Conservation (phyloP, 2,329 filamentous ascomycete genomes). For the Cryphonectria carpinicola region DNA sequence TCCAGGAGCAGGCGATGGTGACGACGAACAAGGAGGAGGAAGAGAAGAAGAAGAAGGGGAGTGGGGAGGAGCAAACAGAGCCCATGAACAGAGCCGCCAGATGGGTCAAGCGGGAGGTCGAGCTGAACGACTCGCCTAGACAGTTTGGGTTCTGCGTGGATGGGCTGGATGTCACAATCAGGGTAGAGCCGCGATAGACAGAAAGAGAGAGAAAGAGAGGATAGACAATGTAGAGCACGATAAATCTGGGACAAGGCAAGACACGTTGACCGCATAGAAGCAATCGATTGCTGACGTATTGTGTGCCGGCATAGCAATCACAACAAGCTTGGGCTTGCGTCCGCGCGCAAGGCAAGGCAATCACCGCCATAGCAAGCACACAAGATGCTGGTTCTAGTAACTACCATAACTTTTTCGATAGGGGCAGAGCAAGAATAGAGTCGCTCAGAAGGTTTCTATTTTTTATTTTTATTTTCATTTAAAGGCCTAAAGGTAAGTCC, state of each 20-base stretch:
- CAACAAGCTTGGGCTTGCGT: background rate
- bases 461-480: background rate
- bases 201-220: background rate
- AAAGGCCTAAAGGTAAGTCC: background rate
- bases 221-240: background rate
- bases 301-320: background rate
- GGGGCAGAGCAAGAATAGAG: background rate
- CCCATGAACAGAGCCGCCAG: constrained; percentile 49
- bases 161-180: constrained; percentile 68
- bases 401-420: background rate
- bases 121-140: constrained; percentile 78
- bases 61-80: constrained; percentile 26
- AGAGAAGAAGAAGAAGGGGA: background rate
- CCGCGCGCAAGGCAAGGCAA: background rate
- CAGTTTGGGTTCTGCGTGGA: constrained; percentile 85
- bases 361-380: background rate
- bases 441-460: too few relatives aligned
- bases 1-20: constrained; percentile 31
- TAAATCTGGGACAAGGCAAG: background rate
- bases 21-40: constrained; percentile 5
- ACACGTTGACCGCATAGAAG: background rate
- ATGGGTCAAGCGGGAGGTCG: constrained; percentile 78
- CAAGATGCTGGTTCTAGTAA: background rate
- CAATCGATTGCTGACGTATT: constrained; percentile 17
- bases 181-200: constrained; percentile 61